Percentiles rank a stretch among this genome's conserved stretches.
These are phyloP conservation scores for Pilasporangium apinafurcum DNA, from an alignment of 352 stramenopile genomes.

Conservation along the genomic window DNA sequence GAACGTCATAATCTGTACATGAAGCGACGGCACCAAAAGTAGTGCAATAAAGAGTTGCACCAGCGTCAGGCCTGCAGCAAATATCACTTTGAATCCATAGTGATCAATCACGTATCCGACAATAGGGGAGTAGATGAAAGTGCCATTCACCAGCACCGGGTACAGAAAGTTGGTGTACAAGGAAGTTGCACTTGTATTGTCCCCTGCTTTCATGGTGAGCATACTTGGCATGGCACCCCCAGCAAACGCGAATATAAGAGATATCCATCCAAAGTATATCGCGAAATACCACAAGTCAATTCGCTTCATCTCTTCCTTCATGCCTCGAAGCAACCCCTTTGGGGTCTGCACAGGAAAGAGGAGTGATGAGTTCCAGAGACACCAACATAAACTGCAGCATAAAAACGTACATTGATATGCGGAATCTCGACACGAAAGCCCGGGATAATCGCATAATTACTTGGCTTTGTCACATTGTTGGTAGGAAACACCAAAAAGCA, in stretches of 20 bases:
- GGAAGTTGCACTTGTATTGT: slow-evolving; percentile 17
- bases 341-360: slow-evolving; percentile 28
- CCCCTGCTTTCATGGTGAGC: slow-evolving; percentile 26
- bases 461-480: slow-evolving; percentile 49
- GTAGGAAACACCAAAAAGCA: slow-evolving; percentile 69
- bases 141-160: slow-evolving; percentile 71
- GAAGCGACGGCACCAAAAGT: slow-evolving; percentile 54
- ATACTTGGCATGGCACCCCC: slow-evolving; percentile 71
- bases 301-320: slow-evolving; percentile 45
- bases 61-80: slow-evolving; percentile 49
- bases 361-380: background rate
- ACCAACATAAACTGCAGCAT: background rate
- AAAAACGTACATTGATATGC: slow-evolving; percentile 32
- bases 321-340: slow-evolving; percentile 42
- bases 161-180: slow-evolving; percentile 70
- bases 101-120: slow-evolving; percentile 73
- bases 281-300: slow-evolving; percentile 74
- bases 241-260: slow-evolving; percentile 73
- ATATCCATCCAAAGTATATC: slow-evolving; percentile 77
- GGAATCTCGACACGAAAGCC: slow-evolving; percentile 46
- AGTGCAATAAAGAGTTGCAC: slow-evolving; percentile 60
- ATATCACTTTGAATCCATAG: slow-evolving; percentile 77
- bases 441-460: slow-evolving; percentile 39
- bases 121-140: slow-evolving; percentile 70
- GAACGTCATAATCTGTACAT: slow-evolving; percentile 58